These are phyloP conservation scores for Cymbopogon citratus DNA, from an alignment of 176 grass and related monocot species.

Conservation along the genomic window DNA sequence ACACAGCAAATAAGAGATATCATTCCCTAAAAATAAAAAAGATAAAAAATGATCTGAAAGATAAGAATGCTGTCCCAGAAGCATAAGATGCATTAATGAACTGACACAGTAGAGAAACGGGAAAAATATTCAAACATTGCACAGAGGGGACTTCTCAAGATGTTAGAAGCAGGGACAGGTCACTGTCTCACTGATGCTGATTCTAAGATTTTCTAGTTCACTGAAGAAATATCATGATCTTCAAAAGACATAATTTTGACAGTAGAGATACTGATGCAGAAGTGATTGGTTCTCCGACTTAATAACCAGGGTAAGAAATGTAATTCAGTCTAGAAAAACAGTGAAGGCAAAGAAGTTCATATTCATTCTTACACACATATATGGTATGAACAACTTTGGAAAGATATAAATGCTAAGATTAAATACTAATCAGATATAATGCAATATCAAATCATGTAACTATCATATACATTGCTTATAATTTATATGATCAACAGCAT, in stretches of 20 bases:
- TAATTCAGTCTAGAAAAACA: not conserved
- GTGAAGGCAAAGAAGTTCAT: not conserved
- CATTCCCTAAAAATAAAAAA: not conserved
- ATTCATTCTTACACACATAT: not conserved
- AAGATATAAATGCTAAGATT: not conserved
- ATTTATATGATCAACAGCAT: constrained; percentile 1
- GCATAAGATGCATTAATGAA: not conserved
- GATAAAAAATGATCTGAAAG: not conserved
- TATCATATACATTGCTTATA: not conserved
- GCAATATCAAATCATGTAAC: not conserved
- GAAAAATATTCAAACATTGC: not conserved
- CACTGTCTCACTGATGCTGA: not conserved
- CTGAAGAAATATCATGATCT: not conserved
- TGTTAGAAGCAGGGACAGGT: not conserved
- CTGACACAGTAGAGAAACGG: not conserved
- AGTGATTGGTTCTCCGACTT: not conserved
- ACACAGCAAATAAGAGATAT: not conserved
- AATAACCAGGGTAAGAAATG: not conserved
- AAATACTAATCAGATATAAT: not conserved
- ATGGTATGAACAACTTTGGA: not conserved
- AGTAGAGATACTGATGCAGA: not conserved
- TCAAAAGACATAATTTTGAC: not conserved
- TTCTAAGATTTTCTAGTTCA: constrained; percentile 13
- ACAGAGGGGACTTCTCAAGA: not conserved
- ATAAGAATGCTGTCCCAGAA: not conserved